Evolutionary conservation across 2,329 filamentous ascomycete genomes (phyloP), one percentile per base, ranked within the genome.

Genomic region (Botryotinia globosa): DNA sequence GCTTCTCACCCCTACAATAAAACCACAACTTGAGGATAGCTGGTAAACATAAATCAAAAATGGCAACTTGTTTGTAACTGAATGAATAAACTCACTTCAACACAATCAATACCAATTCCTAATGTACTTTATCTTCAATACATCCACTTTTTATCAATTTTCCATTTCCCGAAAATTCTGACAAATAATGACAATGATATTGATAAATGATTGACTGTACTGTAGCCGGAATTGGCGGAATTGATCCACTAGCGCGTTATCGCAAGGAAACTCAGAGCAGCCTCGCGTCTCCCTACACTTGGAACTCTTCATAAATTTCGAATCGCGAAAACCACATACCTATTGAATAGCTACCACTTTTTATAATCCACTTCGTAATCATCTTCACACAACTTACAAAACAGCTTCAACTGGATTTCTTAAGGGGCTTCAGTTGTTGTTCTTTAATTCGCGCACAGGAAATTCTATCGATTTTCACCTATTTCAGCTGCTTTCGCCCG

Each of bases 161-260:
- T 65, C 42, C 39, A 16, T 42, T 34, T 42, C 37, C 10, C 56
- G 18, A 39, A 39, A 67, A 54, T 54, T 29, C 18, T 67, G 34
- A 29, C 34, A 42, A 42, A 42, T 39, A 39, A 39, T 12, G 9
- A 39, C 39, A 42, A 56, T 54, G 51, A 42, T 14, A 42, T 14
- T 29, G 34, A 56, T 42, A 51, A 34, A 54, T 67, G 9, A 66
- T 12, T 67, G 9, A 66, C 7, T 37, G 37, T 64, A 48, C 42
- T 42, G 12, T 22, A 25, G 20, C 32, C 32, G 63, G 42, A 51
- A 70, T 42, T 45, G 44, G 32, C 34, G 25, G 25, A 56, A 64
- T 54, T 18, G 42, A 14, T 37, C 48, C 51, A 68, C 48, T 71
- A 71, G 63, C 70, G 70, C 70, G 63, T 72, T 56, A 29, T 37